Conservation (phyloP, 2,329 filamentous ascomycete genomes). For the Hypoxylon sp. region DNA sequence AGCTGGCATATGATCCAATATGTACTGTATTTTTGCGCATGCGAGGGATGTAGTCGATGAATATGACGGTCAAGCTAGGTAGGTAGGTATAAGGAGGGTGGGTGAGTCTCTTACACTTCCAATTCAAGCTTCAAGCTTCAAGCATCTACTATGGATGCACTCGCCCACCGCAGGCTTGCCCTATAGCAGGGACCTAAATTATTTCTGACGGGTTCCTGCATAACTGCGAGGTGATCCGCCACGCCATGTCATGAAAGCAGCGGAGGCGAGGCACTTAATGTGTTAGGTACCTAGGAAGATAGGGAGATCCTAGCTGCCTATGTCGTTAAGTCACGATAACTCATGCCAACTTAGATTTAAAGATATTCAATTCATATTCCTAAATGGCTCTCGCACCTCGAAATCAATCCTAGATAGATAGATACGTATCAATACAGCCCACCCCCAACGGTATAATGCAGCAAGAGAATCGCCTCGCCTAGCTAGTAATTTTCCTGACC, state of each 20-base stretch:
- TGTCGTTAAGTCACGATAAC: background rate
- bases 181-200: background rate
- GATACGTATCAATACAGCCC: conserved; percentile 32
- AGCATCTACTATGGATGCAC: conserved; percentile 1
- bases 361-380: conserved; percentile 34
- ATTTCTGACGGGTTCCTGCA: conserved; percentile 16
- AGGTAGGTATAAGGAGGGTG: background rate
- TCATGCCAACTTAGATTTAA: background rate
- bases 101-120: background rate
- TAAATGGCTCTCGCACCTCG: conserved; percentile 18
- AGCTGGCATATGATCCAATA: background rate
- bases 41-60: background rate
- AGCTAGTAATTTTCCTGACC: conserved; percentile 31
- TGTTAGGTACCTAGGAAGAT: conserved; percentile 3
- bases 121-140: too few species aligned
- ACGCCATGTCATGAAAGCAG: background rate
- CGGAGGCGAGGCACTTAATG: background rate
- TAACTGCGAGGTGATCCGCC: background rate
- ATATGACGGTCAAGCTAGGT: background rate
- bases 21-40: background rate
- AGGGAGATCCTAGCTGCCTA: background rate
- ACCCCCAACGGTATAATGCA: conserved; percentile 14
- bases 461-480: conserved; percentile 36
- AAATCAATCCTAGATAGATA: conserved; percentile 19
- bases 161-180: background rate